Evolutionary conservation across 169 alveolate species (phyloP), one percentile per base, ranked within the genome.

Genomic region (Plasmodium malariae): DNA sequence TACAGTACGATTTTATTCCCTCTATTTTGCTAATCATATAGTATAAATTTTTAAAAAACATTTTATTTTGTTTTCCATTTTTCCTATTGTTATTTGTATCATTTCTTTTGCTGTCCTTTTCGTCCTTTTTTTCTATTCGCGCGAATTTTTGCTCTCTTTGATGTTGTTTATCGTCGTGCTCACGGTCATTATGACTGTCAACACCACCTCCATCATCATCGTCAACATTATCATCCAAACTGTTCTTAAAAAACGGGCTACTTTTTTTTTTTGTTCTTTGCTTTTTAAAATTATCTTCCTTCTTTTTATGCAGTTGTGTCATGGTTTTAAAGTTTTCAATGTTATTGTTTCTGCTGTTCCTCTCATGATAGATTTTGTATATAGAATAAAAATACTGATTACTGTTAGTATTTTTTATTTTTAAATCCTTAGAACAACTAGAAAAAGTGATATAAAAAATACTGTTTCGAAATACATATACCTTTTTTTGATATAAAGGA

Each of bases 1-100:
- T 45, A 83, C 95, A 36, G 76, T 63, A 76, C 19, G 78, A 45
- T 88, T 76, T 54, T 88, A 93, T 36, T 87, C 94, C 87, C 24
- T 63, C 67, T 28, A 45, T 65, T 71, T 72, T 48, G 36, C 80
- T 63, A 43, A 74, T 34, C 68, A 87, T 36, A 36, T 55, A 40
- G 57, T 63, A 74, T 60, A 59, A 68, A 26, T 49, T 63, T 67
- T 43, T 70, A 73, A 73, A 88, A 48, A 69, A 55, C 17, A 7
- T 37, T 43, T 55, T 19, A 57, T 63, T 57, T 7, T 19, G 24
- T 14, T 57, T 51, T 28, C 26, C 37, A 26, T 36, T 45, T 69
- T 70, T 70, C 28, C 12, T 43, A 43, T 57, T 26, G 19, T 54
- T 5, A 28, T 57, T 1, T n/a, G 9, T 4, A 6, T 62, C 30